Evolutionary conservation across 805 yeast species (phyloP).

Genomic region (Suhomyces sp.): DNA sequence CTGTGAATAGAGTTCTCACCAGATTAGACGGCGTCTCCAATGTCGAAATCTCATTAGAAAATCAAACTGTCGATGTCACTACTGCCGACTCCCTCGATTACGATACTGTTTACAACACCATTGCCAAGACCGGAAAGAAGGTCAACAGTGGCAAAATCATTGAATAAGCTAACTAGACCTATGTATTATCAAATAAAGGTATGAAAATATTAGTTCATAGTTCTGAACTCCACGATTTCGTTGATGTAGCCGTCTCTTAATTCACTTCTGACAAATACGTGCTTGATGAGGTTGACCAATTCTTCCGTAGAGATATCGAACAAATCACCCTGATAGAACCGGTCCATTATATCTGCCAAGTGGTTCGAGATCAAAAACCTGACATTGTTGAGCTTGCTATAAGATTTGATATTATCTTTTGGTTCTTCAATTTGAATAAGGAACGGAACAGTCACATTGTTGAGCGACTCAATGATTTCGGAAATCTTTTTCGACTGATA

Average conservation of each 20-base stretch:
- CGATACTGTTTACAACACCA: slow-evolving; percentile 76
- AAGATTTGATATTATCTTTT: slow-evolving; percentile 18
- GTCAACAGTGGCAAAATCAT: slow-evolving; percentile 63
- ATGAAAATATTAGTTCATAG: not conserved
- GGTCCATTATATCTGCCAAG: slow-evolving; percentile 45
- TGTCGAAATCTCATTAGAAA: slow-evolving; percentile 70
- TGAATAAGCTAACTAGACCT: not conserved
- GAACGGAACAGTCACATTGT: slow-evolving; percentile 20
- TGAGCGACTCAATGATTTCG: slow-evolving; percentile 19
- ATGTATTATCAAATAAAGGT: not conserved
- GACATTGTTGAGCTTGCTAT: slow-evolving; percentile 29
- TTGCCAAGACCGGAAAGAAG: slow-evolving; percentile 87
- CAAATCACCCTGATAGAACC: slow-evolving; percentile 51
- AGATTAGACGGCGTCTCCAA: slow-evolving; percentile 71
- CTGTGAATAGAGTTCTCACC: slow-evolving; percentile 73
- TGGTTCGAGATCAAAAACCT: slow-evolving; percentile 34
- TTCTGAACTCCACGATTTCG: slow-evolving; percentile 46
- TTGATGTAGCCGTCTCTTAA: slow-evolving; percentile 41
- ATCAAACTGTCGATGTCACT: slow-evolving; percentile 78
- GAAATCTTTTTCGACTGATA: slow-evolving; percentile 31
- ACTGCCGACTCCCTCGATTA: slow-evolving; percentile 55
- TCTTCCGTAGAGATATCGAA: slow-evolving; percentile 49
- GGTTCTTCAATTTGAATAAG: slow-evolving; percentile 16
- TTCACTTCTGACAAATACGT: slow-evolving; percentile 45
- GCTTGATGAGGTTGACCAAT: slow-evolving; percentile 37